phyloP scores from a whole-genome alignment of 495 filamentous ascomycete genomes.

The Aspergillus steynii region DNA sequence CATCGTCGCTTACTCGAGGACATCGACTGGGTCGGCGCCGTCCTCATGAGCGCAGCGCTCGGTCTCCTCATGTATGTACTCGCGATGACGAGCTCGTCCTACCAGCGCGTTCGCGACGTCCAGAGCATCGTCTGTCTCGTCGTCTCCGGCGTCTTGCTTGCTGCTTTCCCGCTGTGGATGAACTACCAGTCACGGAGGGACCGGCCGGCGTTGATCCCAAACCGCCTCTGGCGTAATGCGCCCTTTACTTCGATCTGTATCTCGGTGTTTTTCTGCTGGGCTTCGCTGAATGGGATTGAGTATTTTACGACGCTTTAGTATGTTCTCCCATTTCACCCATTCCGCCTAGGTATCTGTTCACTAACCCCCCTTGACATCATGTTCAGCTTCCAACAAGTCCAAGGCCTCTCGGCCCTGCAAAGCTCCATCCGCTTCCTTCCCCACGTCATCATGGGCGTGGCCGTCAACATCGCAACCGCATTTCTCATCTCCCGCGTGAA shows the following conservation, averaged over 20 bases:
- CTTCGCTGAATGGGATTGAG: neutral
- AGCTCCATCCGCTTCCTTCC: constrained; percentile 2
- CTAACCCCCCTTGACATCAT: no score
- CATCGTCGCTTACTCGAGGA: neutral
- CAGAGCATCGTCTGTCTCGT: neutral
- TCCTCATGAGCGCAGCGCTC: neutral
- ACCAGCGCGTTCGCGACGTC: neutral
- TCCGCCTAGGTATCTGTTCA: no score
- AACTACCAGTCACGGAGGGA: neutral
- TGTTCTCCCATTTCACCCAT: neutral
- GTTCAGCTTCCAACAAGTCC: constrained; percentile 1
- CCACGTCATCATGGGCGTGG: neutral
- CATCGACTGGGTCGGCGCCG: constrained; percentile 2
- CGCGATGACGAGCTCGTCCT: neutral
- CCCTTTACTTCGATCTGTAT: neutral
- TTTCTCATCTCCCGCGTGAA: neutral
- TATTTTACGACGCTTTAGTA: constrained; percentile 1
- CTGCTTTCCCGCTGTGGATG: neutral
- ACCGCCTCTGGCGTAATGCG: neutral
- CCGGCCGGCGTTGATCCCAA: neutral
- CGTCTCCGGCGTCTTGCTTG: neutral
- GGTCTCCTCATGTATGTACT: constrained; percentile 3
- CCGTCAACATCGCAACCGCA: neutral
- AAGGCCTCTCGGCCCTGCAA: neutral
- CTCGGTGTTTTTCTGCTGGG: neutral